Base-by-base conservation (phyloP, 371 early-diverging fungal genomes). In the Mortierella sp. region DNA sequence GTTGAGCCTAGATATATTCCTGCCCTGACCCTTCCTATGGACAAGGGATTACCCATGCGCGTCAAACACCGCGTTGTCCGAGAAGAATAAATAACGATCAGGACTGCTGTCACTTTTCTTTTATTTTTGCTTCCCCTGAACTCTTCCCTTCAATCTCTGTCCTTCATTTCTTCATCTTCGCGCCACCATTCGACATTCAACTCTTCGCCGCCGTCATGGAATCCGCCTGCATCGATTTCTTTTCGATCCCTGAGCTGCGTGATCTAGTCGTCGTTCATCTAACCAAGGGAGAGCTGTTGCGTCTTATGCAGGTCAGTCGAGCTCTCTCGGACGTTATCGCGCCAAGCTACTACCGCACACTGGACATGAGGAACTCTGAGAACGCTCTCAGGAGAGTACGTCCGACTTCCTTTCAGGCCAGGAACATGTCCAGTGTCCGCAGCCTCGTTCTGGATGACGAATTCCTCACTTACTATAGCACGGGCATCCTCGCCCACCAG, bases 21-120 rank as follows among this genome's bases (percentile, higher is more conserved):
- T 11, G 80, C 86, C 11, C 74, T 89, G 43, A 89, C 89, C 2
- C 70, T 89, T 41, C 89, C 89, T 2, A 87, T 89, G 87, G 84
- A 77, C 48, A 31, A 85, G n/a, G 89, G 89, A 34, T 74, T 89
- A 71, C 85, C 84, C 31, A 79, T 89, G 24, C 71, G 78, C 8
- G 86, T 88, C 67, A 69, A 52, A 39, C 69, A 43, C 63, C 68
- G 73, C 26, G 44, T 16, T 19, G 31, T 31, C 16, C 13, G 31
- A 29, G 34, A 55, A 55, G 29, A 55, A 55, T 24, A 29, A 48
- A 24, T 10, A 24, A 10, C 52, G 26, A 24, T n/a, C n/a, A n/a
- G n/a, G n/a, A n/a, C n/a, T n/a, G n/a, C 3, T 1, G 9, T 26
- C 52, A 24, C 14, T 16, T n/a, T 22, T n/a, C 19, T 4, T 47